phyloP scores from a whole-genome alignment of 2,329 filamentous ascomycete genomes.

The Rutstroemia sp. region DNA sequence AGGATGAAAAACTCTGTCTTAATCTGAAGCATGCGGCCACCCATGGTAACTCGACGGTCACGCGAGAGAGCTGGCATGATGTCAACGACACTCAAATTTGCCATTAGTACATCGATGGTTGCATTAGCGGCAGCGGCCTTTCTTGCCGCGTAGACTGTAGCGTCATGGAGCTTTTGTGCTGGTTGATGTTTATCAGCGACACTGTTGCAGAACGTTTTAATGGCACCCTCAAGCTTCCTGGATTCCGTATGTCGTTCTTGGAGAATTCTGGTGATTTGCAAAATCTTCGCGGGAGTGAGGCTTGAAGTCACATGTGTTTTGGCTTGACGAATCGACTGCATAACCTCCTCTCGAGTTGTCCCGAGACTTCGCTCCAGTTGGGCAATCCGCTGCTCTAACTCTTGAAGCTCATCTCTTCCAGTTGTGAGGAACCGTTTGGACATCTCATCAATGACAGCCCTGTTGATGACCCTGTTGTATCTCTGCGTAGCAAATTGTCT shows the following conservation, averaged over 20 bases:
- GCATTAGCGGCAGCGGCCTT: too few species aligned
- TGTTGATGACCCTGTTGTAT: constrained; percentile 33
- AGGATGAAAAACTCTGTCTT: constrained; percentile 27
- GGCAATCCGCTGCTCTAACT: constrained; percentile 18
- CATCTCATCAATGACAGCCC: constrained; percentile 33
- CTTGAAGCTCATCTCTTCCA: constrained; percentile 23
- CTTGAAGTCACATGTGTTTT: too few species aligned
- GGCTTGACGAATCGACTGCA: too few species aligned
- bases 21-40: constrained; percentile 26
- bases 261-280: too few species aligned
- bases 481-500: constrained; percentile 29
- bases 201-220: constrained; percentile 19
- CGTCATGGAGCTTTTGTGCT: constrained; percentile 33
- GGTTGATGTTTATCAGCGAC: constrained; percentile 31
- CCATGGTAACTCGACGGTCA: constrained; percentile 29
- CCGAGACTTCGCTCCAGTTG: too few species aligned
- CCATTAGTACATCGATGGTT: too few species aligned
- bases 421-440: constrained; percentile 31
- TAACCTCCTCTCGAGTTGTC: too few species aligned
- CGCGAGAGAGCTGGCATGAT: too few species aligned
- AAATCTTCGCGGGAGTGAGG: too few species aligned
- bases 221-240: constrained; percentile 15
- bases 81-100: too few species aligned
- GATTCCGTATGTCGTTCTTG: constrained; percentile 16
- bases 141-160: constrained; percentile 24